phyloP scores from a whole-genome alignment of 1,284 basidiomycete genomes.

The Clitocybe nebularis region DNA sequence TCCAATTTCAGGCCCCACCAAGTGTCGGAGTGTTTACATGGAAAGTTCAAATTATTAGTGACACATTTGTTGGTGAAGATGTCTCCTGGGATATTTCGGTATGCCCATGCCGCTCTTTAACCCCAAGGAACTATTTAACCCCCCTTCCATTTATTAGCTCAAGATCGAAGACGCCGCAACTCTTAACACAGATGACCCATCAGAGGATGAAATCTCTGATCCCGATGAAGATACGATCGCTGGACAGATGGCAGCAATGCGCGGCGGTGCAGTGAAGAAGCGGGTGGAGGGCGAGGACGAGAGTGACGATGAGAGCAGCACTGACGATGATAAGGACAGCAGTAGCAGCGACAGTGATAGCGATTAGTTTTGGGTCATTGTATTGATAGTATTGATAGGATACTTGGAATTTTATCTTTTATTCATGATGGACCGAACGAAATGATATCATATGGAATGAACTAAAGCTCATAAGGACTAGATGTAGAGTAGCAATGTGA shows the following conservation, averaged over 20 bases:
- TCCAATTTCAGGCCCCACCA: constrained; percentile 95
- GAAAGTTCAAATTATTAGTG: constrained; percentile 82
- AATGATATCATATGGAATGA: no score
- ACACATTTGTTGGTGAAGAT: constrained; percentile 88
- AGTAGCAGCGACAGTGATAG: constrained; percentile 33
- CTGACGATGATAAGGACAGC: constrained; percentile 37
- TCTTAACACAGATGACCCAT: constrained; percentile 54
- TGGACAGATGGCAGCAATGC: constrained; percentile 98
- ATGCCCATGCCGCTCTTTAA: constrained; percentile 23
- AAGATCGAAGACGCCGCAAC: constrained; percentile 74
- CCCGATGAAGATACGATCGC: constrained; percentile 94
- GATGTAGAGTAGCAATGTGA: no score
- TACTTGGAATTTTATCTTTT: no score
- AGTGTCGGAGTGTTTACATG: constrained; percentile 86
- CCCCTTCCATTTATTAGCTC: constrained; percentile 50
- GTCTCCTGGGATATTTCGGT: constrained; percentile 70
- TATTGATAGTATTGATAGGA: no score
- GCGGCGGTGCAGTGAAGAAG: constrained; percentile 85
- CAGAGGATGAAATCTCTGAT: constrained; percentile 92
- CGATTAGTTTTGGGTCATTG: constrained; percentile 29
- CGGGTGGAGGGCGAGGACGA: constrained; percentile 46
- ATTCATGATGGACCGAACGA: no score
- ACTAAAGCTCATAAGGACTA: no score
- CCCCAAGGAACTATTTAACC: constrained; percentile 1
- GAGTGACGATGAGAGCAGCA: constrained; percentile 36